phyloP scores from a whole-genome alignment of 305 asterid species.

The Rubia occidens region DNA sequence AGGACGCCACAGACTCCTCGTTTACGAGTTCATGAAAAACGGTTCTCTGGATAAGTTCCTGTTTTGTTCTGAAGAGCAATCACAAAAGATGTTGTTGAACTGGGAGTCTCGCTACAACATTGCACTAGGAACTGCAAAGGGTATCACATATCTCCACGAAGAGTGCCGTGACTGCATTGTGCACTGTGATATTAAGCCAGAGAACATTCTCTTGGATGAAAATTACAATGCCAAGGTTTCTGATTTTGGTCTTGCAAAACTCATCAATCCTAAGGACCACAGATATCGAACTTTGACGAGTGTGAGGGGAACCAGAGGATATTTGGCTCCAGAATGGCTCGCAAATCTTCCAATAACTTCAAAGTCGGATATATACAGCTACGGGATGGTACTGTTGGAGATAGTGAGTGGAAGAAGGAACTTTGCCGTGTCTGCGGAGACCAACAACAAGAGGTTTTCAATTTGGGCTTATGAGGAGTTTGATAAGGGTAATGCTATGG shows the following conservation, averaged over 20 bases:
- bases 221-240: slow-evolving; percentile 62
- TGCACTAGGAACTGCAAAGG: slow-evolving; percentile 68
- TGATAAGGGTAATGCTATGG: slow-evolving; percentile 53
- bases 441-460: slow-evolving; percentile 43
- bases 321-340: slow-evolving; percentile 81
- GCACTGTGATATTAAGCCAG: slow-evolving; percentile 80
- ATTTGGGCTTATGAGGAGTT: slow-evolving; percentile 81
- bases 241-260: slow-evolving; percentile 84
- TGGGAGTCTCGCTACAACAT: slow-evolving; percentile 61
- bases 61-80: slow-evolving; percentile 35
- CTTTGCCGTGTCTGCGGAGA: slow-evolving; percentile 56
- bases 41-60: slow-evolving; percentile 63
- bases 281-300: slow-evolving; percentile 55
- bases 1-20: slow-evolving; percentile 61
- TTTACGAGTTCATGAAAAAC: slow-evolving; percentile 72
- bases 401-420: slow-evolving; percentile 74
- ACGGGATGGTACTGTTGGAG: slow-evolving; percentile 77
- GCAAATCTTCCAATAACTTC: slow-evolving; percentile 78
- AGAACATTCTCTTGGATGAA: slow-evolving; percentile 73
- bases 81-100: slow-evolving; percentile 46
- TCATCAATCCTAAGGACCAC: slow-evolving; percentile 55
- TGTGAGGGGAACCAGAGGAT: slow-evolving; percentile 79
- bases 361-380: slow-evolving; percentile 69
- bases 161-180: slow-evolving; percentile 80
- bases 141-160: slow-evolving; percentile 74